Base-by-base conservation (phyloP, 164 flowering plant species). In the Akebia trifoliata region DNA sequence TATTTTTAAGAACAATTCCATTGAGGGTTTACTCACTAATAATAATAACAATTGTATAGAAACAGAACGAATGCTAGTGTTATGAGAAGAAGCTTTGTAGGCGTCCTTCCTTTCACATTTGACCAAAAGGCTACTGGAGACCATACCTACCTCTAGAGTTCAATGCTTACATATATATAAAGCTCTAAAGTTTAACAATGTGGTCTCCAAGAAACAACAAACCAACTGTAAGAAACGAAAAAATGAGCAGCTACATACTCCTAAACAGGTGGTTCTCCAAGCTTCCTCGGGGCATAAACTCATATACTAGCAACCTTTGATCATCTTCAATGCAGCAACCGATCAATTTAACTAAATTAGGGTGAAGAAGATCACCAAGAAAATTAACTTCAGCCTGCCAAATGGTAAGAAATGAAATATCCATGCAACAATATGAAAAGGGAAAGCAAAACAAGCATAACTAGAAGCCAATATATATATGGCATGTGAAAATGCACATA, bases 241-340 rank as follows among this genome's bases (percentile, higher is more conserved):
- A 37, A 20, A 40, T 22, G 37, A 31, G 56, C 28, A 57, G 63
- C 49, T 42, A 71, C 88, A 50, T 86, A 91, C 97, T 91, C 68
- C 97, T 76, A 70, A 91, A 91, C 2, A 91, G 81, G 68, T 91
- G 97, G 67, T 88, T 91, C 71, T 91, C 97, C 80, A 91, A 78
- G 80, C 97, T 91, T 67, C 97, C 97, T 61, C 97, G 81, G 44
- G 97, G 94, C 96, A 91, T 84, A 56, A 86, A 91, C 68, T 91
- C 97, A 64, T 91, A 91, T 0, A 83, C 97, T 22, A 91, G 81
- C 76, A 91, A 59, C 74, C 97, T 77, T 52, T 91, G 96, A 78
- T 91, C 92, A 76, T 88, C 97, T 77, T 91, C 97, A 57, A 86
- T 88, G 70, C 97, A 91, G 67, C 83, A 91, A 54, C 97, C 97